Percentiles rank a stretch among this genome's conserved stretches.
Evolutionary conservation across 306 rosid species (phyloP).

Genomic region (Coriaria nepalensis): DNA sequence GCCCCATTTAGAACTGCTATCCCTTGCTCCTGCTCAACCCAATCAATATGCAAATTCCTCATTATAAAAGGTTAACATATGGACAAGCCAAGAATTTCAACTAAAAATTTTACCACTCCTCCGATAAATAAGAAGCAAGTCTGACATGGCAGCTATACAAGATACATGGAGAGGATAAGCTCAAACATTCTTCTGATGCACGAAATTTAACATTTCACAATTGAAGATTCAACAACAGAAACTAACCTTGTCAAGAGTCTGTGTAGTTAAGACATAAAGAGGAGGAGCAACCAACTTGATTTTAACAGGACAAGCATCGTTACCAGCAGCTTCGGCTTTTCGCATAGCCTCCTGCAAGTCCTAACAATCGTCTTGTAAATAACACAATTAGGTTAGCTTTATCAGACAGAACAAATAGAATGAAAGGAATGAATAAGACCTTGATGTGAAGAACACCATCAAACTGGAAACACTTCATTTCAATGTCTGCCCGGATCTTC

Average conservation of each 20-base stretch:
- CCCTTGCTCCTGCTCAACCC: slow-evolving; percentile 69
- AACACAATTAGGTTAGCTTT: neutral
- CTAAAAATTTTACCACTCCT: too few species aligned
- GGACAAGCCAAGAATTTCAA: neutral
- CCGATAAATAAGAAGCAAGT: too few species aligned
- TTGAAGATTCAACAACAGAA: slow-evolving; percentile 4
- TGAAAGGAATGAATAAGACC: slow-evolving; percentile 22
- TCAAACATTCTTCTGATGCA: too few species aligned
- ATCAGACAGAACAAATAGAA: neutral
- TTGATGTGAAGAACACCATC: slow-evolving; percentile 95
- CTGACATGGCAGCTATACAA: too few species aligned
- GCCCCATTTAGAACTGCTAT: slow-evolving; percentile 65
- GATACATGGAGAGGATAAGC: too few species aligned
- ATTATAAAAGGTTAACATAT: too few species aligned
- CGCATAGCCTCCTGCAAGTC: slow-evolving; percentile 78
- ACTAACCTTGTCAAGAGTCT: slow-evolving; percentile 94
- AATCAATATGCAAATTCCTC: too few species aligned
- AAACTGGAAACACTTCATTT: slow-evolving; percentile 93
- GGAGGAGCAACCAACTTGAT: slow-evolving; percentile 98
- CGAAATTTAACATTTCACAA: neutral
- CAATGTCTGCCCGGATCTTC: slow-evolving; percentile 93
- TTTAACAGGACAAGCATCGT: slow-evolving; percentile 85
- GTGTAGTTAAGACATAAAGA: slow-evolving; percentile 87
- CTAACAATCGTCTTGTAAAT: neutral
- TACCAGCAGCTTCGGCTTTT: slow-evolving; percentile 91